Evolutionary conservation across 352 stramenopile species (phyloP).

Genomic region (Elongisporangium undulatum): DNA sequence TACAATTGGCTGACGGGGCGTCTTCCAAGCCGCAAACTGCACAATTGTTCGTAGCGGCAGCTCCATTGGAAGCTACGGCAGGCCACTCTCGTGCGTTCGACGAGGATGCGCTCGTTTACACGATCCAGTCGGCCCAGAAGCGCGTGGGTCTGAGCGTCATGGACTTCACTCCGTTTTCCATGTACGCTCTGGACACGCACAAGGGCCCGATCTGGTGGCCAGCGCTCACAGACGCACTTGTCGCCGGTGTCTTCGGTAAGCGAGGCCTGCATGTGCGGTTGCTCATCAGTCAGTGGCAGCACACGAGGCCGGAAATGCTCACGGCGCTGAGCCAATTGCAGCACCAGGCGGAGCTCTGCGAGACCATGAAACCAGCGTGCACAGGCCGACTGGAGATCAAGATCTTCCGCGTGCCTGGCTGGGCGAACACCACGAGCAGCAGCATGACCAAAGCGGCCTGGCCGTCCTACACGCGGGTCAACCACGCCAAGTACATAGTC

Average conservation of each 20-base stretch:
- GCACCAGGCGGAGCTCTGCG: slow-evolving; percentile 42
- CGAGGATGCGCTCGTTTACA: slow-evolving; percentile 70
- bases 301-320: slow-evolving; percentile 55
- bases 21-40: slow-evolving; percentile 10
- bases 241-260: slow-evolving; percentile 54
- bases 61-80: slow-evolving; percentile 55
- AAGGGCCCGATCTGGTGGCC: slow-evolving; percentile 60
- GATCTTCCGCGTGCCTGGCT: slow-evolving; percentile 71
- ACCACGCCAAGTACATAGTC: slow-evolving; percentile 85
- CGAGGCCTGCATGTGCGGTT: slow-evolving; percentile 44
- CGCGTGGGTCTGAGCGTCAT: slow-evolving; percentile 75
- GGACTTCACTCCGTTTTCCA: slow-evolving; percentile 73
- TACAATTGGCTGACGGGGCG: slow-evolving; percentile 5
- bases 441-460: slow-evolving; percentile 23
- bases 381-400: slow-evolving; percentile 60
- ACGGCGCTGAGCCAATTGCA: slow-evolving; percentile 39
- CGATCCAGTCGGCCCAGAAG: slow-evolving; percentile 47
- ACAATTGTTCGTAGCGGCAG: slow-evolving; percentile 56
- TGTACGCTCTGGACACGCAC: slow-evolving; percentile 40
- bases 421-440: slow-evolving; percentile 53
- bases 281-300: slow-evolving; percentile 77
- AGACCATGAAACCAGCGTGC: slow-evolving; percentile 28
- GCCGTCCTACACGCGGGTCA: slow-evolving; percentile 73
- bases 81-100: slow-evolving; percentile 50
- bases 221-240: slow-evolving; percentile 53